Percentiles rank a stretch among this genome's conserved stretches.
phyloP scores from a whole-genome alignment of 805 yeast species.

The Wickerhamomyces chambardii region DNA sequence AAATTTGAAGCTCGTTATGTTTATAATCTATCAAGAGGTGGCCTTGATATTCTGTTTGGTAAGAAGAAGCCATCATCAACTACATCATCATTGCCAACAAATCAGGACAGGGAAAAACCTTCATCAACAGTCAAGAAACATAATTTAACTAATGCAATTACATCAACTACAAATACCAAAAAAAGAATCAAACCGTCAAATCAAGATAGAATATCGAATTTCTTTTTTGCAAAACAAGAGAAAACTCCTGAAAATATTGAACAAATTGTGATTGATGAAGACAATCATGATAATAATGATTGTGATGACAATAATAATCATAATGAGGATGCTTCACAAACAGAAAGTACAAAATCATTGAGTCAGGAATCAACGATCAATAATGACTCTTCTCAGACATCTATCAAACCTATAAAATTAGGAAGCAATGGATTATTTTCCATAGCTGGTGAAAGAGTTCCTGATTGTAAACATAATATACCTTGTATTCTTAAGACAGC shows the following conservation, averaged over 20 bases:
- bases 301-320: too few relatives aligned
- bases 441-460: conserved; percentile 20
- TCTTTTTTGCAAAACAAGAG: not conserved
- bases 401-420: conserved; percentile 7
- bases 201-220: not conserved
- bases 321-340: too few relatives aligned
- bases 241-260: conserved; percentile 1
- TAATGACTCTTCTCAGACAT: conserved; percentile 3
- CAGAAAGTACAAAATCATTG: too few relatives aligned
- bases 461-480: conserved; percentile 38
- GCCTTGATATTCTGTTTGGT: conserved; percentile 26
- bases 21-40: conserved; percentile 29
- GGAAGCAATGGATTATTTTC: conserved; percentile 9
- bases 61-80: conserved; percentile 4
- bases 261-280: not conserved
- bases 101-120: not conserved
- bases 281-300: too few relatives aligned
- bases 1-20: conserved; percentile 45
- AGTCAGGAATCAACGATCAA: too few relatives aligned
- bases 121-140: too few relatives aligned
- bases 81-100: not conserved
- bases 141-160: too few relatives aligned
- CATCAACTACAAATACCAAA: too few relatives aligned
- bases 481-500: conserved; percentile 38
- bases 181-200: too few relatives aligned